A percentile compares a stretch with the other conserved stretches of the same genome.
phyloP scores from a whole-genome alignment of 352 stramenopile species.

The Globisporangium okanoganense region DNA sequence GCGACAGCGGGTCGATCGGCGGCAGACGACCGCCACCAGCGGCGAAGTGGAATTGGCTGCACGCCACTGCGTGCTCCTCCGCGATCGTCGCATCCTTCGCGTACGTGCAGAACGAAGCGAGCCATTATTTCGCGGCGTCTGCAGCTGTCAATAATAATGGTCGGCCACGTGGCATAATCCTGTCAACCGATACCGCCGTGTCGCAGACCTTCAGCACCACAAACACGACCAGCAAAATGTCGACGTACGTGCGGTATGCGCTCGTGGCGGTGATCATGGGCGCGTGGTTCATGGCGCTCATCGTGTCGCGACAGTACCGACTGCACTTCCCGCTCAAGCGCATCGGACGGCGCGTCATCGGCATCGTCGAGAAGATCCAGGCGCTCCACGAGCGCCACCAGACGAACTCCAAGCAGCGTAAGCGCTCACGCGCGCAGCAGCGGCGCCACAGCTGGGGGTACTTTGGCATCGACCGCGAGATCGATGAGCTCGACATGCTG shows the following conservation, averaged over 20 bases:
- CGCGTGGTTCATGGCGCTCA: conserved; percentile 39
- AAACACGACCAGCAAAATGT: background rate
- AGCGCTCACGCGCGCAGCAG: conserved; percentile 8
- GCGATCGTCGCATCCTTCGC: conserved; percentile 63
- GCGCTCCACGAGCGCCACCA: conserved; percentile 7
- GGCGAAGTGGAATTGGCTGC: conserved; percentile 68
- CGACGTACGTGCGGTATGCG: conserved; percentile 31
- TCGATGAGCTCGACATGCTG: conserved; percentile 69
- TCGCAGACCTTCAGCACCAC: conserved; percentile 5
- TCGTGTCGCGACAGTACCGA: conserved; percentile 41
- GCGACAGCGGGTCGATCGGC: background rate
- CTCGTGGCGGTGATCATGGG: conserved; percentile 35
- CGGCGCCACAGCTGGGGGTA: conserved; percentile 23
- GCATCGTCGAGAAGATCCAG: conserved; percentile 23
- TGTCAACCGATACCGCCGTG: background rate
- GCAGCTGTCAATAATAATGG: background rate
- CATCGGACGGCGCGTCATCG: conserved; percentile 19
- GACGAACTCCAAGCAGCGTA: conserved; percentile 9
- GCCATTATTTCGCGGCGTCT: conserved; percentile 26
- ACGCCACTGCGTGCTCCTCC: conserved; percentile 62
- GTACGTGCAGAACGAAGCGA: conserved; percentile 62
- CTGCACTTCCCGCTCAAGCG: conserved; percentile 50
- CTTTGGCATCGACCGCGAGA: conserved; percentile 31
- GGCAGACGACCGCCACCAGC: conserved; percentile 13
- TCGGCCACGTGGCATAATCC: background rate